Evolutionary conservation across 345 rosid species (phyloP), one percentile per base, ranked within the genome.

Genomic region (Boechera divaricarpa): DNA sequence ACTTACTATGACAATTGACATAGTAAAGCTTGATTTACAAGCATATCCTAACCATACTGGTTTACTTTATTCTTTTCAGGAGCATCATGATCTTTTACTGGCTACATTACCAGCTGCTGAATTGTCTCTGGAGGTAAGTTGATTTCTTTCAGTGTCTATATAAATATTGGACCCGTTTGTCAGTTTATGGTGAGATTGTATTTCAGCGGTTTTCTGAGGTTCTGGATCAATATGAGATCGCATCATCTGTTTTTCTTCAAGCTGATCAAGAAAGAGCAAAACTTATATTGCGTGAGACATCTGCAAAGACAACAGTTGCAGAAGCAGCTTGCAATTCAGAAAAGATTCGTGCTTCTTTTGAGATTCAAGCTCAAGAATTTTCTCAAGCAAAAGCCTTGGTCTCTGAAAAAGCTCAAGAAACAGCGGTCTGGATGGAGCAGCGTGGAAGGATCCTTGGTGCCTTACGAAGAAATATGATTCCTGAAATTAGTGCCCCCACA

Each of bases 61-160:
- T 53, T 77, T 49, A 10, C 26, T 18, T n/a, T 63, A n/a, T 54
- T 68, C 16, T 74, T 64, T 70, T 51, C 85, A 91, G 98, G 98
- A 93, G 70, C 98, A 93, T 85, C 98, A 86, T 51, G 98, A 93
- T 85, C 92, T 91, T 70, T 79, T 93, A 53, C 73, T 89, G 86
- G 80, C 90, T 75, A 75, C 87, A 54, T 82, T 93, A 77, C 98
- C 97, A 72, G 89, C 90, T 67, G 89, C 87, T 75, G 90, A 88
- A 77, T 87, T 87, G 67, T 82, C 93, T 78, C 87, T 91, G 72
- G 87, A 91, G 98, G 98, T 93, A 87, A 63, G 80, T 80, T 67
- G 58, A 59, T 53, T 69, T 77, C 62, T 75, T 67, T 67, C 10
- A 5, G 42, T 58, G 42, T 59, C 31, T 28, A 49, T 12, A 58